A percentile compares a stretch with the other conserved stretches of the same genome.
Conservation (phyloP, 2,329 filamentous ascomycete genomes). For the Fusarium torulosum region DNA sequence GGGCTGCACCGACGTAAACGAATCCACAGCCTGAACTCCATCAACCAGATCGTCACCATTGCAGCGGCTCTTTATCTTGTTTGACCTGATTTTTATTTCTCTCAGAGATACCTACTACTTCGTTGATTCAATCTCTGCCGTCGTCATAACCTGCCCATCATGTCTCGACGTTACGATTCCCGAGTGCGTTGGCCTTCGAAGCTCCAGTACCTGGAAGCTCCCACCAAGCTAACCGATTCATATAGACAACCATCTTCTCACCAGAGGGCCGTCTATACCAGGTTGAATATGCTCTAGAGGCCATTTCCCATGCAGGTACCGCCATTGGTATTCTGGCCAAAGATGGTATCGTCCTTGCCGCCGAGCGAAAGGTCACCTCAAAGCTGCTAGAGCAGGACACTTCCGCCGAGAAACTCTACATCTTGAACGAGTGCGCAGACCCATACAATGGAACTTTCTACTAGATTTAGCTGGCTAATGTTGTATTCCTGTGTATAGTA, state of each 20-base stretch:
- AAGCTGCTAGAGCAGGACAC: slow-evolving; percentile 99
- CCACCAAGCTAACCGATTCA: slow-evolving; percentile 43
- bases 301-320: slow-evolving; percentile 97
- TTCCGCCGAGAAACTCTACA: slow-evolving; percentile 99
- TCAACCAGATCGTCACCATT: slow-evolving; percentile 38
- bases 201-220: slow-evolving; percentile 34
- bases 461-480: slow-evolving; percentile 18
- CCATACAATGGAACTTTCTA: background rate
- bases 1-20: slow-evolving; percentile 40
- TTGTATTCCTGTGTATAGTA: slow-evolving; percentile 66
- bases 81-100: slow-evolving; percentile 10
- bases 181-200: slow-evolving; percentile 72
- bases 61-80: slow-evolving; percentile 31
- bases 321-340: slow-evolving; percentile 96
- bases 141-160: slow-evolving; percentile 59
- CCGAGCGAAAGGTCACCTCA: slow-evolving; percentile 98
- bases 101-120: slow-evolving; percentile 3
- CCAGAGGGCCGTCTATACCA: slow-evolving; percentile 98
- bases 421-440: slow-evolving; percentile 87
- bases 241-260: slow-evolving; percentile 99
- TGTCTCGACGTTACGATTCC: slow-evolving; percentile 98
- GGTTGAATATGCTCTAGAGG: slow-evolving; percentile 98
- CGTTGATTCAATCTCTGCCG: slow-evolving; percentile 1
- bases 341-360: slow-evolving; percentile 97
- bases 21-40: slow-evolving; percentile 42